Percentiles rank a stretch among this genome's conserved stretches.
These are phyloP conservation scores for Blastobotrys proliferans DNA, from an alignment of 1,139 yeast species.

Conservation along the genomic window DNA sequence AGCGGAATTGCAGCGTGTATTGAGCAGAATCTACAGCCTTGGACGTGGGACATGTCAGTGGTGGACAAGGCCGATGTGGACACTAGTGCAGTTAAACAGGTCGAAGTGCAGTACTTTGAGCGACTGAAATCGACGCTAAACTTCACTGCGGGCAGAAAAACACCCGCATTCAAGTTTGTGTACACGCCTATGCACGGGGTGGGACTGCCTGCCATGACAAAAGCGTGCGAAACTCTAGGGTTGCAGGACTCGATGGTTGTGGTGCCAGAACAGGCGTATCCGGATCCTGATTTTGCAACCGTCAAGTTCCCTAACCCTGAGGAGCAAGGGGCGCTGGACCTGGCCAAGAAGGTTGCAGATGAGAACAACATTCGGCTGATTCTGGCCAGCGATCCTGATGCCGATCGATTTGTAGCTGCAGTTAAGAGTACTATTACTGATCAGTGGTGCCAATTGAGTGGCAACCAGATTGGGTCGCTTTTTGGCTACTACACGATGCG, in stretches of 20 bases:
- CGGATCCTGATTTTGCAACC: slow-evolving; percentile 83
- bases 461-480: slow-evolving; percentile 84
- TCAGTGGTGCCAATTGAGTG: slow-evolving; percentile 76
- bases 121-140: slow-evolving; percentile 16
- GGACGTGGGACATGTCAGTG: slow-evolving; percentile 36
- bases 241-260: slow-evolving; percentile 36
- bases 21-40: slow-evolving; percentile 56
- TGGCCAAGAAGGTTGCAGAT: slow-evolving; percentile 58
- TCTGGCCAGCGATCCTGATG: slow-evolving; percentile 93
- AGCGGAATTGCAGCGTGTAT: slow-evolving; percentile 63
- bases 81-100: slow-evolving; percentile 12
- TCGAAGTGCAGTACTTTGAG: slow-evolving; percentile 24
- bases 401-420: slow-evolving; percentile 82
- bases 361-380: slow-evolving; percentile 48
- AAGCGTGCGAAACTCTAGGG: slow-evolving; percentile 29
- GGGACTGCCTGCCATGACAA: slow-evolving; percentile 46
- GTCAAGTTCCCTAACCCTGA: slow-evolving; percentile 94
- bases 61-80: slow-evolving; percentile 15
- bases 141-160: slow-evolving; percentile 2
- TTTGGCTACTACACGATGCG: slow-evolving; percentile 66
- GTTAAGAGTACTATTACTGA: slow-evolving; percentile 39
- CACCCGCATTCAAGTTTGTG: slow-evolving; percentile 41
- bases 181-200: slow-evolving; percentile 98
- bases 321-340: slow-evolving; percentile 82
- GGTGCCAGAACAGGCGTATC: slow-evolving; percentile 59